Evolutionary conservation across 1,284 basidiomycete species (phyloP), one percentile per base, ranked within the genome.

Genomic region (Ganoderma sinense): DNA sequence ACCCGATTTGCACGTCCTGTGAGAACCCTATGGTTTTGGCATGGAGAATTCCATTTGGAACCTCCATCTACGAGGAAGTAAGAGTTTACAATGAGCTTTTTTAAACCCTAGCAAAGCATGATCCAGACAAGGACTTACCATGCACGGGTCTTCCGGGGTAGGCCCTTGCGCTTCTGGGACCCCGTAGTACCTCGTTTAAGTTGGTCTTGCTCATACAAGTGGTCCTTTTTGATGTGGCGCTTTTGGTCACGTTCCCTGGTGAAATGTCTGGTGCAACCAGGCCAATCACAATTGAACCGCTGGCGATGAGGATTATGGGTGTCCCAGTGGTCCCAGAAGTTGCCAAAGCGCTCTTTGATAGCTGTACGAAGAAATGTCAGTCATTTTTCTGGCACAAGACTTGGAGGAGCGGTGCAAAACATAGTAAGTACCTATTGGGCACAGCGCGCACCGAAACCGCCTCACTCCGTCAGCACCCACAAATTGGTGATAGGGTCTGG

Each of bases 21-120:
- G 31, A 39, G 33, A 58, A 58, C 56, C 33, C 20, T 55, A 58
- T 58, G 56, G 33, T 58, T 58, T 55, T 58, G 16, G 56, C 36
- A 20, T 23, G 33, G 56, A 58, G 33, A n/a, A 33, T 58, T 58
- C 56, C 29, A 4, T 18, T 20, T 8, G 33, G 56, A 58, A 36
- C 33, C 33, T 58, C 56, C 56, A n/a, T 58, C 56, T 58, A 31
- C 16, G 7, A 18, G 43, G 43, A 45, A 45, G 14, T 43, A 45
- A n/a, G 3, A 45, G 43, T n/a, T 45, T 3, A 36, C 33, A 36
- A 36, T 45, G 20, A n/a, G 20, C 43, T n/a, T 18, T 8, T n/a
- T 45, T 20, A n/a, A 2, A 41, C 2, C 40, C 10, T 41, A 6
- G 43, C 8, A 45, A 8, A n/a, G 43, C 8, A 0, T 18, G 5